phyloP scores from a whole-genome alignment of 768 basidiomycete species.

The Mycena vitilis region DNA sequence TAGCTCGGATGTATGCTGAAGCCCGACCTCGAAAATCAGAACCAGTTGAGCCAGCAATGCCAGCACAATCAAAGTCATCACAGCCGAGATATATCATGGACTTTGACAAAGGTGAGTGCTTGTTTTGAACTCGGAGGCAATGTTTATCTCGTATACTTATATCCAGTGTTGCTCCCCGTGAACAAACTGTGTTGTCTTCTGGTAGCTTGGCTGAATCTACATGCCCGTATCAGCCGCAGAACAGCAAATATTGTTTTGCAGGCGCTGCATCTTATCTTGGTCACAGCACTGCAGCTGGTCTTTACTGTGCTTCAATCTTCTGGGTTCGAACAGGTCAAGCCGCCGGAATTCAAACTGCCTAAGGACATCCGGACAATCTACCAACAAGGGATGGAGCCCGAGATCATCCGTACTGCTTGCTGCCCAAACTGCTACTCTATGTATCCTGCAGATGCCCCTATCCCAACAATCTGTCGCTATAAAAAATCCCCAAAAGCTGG shows the following conservation, averaged over 20 bases:
- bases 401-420: conserved; percentile 39
- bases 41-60: no score
- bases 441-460: background rate
- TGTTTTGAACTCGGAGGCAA: no score
- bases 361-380: conserved; percentile 42
- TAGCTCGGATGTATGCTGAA: no score
- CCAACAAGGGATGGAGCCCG: conserved; percentile 35
- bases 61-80: no score
- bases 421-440: conserved; percentile 2
- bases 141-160: no score
- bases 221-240: background rate
- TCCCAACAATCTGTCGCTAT: background rate
- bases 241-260: background rate
- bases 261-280: conserved; percentile 5
- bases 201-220: conserved; percentile 3
- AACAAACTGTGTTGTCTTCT: conserved; percentile 3
- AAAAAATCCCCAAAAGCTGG: background rate
- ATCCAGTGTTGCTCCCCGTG: background rate
- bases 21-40: no score
- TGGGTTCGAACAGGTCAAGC: background rate
- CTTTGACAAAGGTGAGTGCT: no score
- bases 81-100: no score
- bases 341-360: conserved; percentile 29
- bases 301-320: conserved; percentile 3
- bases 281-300: background rate